Percentiles rank a stretch among this genome's conserved stretches.
Evolutionary conservation across 176 grass and related monocot genomes (phyloP).

Genomic region (Otatea glauca): DNA sequence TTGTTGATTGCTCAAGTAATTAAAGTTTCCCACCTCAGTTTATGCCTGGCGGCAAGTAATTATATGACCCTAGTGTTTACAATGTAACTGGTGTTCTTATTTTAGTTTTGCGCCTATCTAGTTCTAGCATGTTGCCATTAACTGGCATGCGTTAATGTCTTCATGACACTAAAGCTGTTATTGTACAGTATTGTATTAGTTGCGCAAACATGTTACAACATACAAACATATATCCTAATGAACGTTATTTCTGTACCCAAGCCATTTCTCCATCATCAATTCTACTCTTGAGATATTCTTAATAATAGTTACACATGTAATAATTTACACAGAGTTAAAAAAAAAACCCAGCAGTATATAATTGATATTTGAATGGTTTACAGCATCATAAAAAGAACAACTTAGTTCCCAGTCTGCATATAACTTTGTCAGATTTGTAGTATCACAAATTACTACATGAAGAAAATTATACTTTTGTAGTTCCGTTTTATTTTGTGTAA

Average conservation of each 20-base stretch:
- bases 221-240: neutral
- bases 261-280: neutral
- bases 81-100: neutral
- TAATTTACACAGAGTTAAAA: constrained; percentile 2
- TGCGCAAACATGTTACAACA: neutral
- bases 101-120: constrained; percentile 1
- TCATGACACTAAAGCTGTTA: constrained; percentile 3
- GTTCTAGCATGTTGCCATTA: constrained; percentile 17
- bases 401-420: neutral
- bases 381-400: constrained; percentile 12
- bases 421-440: neutral
- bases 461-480: constrained; percentile 13
- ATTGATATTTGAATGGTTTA: constrained; percentile 28
- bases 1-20: constrained; percentile 35
- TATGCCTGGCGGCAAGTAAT: constrained; percentile 14
- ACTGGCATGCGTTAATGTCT: neutral
- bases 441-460: neutral
- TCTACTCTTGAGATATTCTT: constrained; percentile 13
- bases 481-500: constrained; percentile 22
- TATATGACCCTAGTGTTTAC: neutral
- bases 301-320: constrained; percentile 8
- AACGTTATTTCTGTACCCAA: constrained; percentile 31
- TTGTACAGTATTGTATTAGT: neutral
- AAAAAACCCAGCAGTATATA: neutral
- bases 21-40: constrained; percentile 15